Evolutionary conservation across 2,329 filamentous ascomycete species (phyloP).

Genomic region (Nemania diffusa): DNA sequence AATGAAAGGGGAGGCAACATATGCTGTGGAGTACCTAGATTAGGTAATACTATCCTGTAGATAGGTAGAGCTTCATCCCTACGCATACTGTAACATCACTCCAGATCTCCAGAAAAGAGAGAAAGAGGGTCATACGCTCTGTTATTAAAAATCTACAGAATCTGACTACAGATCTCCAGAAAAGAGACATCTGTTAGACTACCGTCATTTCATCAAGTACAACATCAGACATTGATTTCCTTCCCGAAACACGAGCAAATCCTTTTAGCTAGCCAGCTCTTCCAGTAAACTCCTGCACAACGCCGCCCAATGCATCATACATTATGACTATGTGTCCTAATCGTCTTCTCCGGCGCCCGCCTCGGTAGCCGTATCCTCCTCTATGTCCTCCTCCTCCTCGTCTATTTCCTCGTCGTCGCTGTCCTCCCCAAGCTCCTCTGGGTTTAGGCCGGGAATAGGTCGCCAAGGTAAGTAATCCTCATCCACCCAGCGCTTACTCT

Average conservation of each 20-base stretch:
- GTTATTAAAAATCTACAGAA: too few species aligned
- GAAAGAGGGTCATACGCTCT: neutral
- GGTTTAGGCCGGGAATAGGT: constrained; percentile 74
- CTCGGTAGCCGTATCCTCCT: constrained; percentile 64
- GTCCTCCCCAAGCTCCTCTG: constrained; percentile 65
- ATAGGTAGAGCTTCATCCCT: too few species aligned
- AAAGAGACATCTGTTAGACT: too few species aligned
- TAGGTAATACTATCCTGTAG: neutral
- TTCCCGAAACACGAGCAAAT: constrained; percentile 30
- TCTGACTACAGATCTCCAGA: too few species aligned
- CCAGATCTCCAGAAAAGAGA: too few species aligned
- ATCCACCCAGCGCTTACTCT: constrained; percentile 88
- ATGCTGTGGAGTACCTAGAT: constrained; percentile 1
- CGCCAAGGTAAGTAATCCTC: constrained; percentile 85
- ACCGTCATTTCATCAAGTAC: neutral
- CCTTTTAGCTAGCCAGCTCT: constrained; percentile 36
- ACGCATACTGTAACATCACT: too few species aligned
- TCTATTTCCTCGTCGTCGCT: constrained; percentile 64
- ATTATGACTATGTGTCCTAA: constrained; percentile 40
- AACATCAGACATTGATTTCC: constrained; percentile 28
- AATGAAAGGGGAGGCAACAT: neutral
- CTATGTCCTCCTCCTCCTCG: constrained; percentile 56
- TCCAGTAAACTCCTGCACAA: constrained; percentile 34
- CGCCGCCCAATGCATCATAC: constrained; percentile 38
- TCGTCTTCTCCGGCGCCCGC: constrained; percentile 58